Base-by-base conservation (phyloP, 2,329 filamentous ascomycete species). In the Paracoccidioides lutzii region DNA sequence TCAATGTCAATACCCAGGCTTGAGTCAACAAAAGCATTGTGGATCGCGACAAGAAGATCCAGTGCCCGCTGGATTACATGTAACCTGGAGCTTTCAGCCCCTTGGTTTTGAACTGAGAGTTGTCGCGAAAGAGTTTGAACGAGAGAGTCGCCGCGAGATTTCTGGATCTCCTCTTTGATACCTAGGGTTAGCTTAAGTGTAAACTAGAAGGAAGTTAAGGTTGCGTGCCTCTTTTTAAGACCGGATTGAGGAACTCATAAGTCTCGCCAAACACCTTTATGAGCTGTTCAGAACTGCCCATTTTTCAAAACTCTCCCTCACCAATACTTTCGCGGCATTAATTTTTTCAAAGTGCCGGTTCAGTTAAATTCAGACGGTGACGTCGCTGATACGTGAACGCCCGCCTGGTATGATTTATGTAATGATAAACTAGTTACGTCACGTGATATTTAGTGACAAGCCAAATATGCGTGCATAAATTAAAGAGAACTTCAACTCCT, bases 141-240 rank as follows among this genome's bases (percentile, higher is more conserved):
- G 7, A 74, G 56, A 35, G 70, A 70, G 42, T 60, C 57, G 12
- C 68, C 70, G 37, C 64, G 66, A 32, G 59, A 63, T 52, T 67
- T 70, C 56, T 69, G 65, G 49, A 72, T 65, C 62, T 72, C 66
- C 60, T 71, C 71, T 73, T 65, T n/a, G 52, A 22, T 40, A 22
- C 22, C 22, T 1, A 45, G 40, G 30, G 65, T 71, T 64, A 72
- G 70, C 64, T 59, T 59, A 38, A 38, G 22, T 42, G 5, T 38
- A 52, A 48, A 22, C 55, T 55, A 50, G 59, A 7, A 56, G 30
- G 52, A 55, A 52, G 41, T 60, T 55, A 62, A 50, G 60, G 59
- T 56, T 59, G 60, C 71, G 60, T 72, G 67, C 71, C 71, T 73
- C 67, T 64, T 60, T 70, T 65, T 57, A 73, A 63, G 43, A 72